Evolutionary conservation across 192 early-diverging fungal species (phyloP), one percentile per base, ranked within the genome.

Genomic region (Backusella tuberculispora): DNA sequence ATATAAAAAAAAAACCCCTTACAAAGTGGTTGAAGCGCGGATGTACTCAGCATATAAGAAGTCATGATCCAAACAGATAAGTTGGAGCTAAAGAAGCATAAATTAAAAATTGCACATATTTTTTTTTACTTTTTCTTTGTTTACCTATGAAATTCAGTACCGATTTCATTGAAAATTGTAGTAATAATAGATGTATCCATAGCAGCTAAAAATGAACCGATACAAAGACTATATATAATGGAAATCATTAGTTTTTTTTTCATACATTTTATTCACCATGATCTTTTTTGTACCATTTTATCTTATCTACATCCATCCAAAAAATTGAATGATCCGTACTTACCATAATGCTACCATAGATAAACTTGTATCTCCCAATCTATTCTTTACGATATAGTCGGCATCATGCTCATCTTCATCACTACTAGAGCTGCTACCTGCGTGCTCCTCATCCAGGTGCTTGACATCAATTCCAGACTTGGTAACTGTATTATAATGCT

Each of bases 1-100:
- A 45, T 5, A 45, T 53, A 10, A 9, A 12, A 3, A 71, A n/a
- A n/a, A n/a, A n/a, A n/a, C n/a, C n/a, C n/a, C 65, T 76, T 73
- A 80, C 78, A 80, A 38, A 76, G 68, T 42, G 78, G 78, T 41
- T 80, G 78, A 1, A 80, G 13, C 0, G 78, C 74, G 45, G 78
- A 76, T 41, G 74, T 68, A 72, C 78, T 76, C 9, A 80, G 56
- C 65, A 80, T 48, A 38, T 80, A 80, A 17, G 78, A 75, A 10
- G 74, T 76, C 34, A 75, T 72, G 29, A 80, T 73, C 74, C 74
- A 76, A 6, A 80, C 69, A 3, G 74, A 53, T 40, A 76, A 40
- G 29, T 80, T 80, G 42, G 78, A 69, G 17, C 76, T 77, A 72
- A 56, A 60, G 1, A 44, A 9, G 29, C 15, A 48, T 19, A 53